Evolutionary conservation across 331 rosid species (phyloP), one percentile per base, ranked within the genome.

Genomic region (Erythrophleum ivorense): DNA sequence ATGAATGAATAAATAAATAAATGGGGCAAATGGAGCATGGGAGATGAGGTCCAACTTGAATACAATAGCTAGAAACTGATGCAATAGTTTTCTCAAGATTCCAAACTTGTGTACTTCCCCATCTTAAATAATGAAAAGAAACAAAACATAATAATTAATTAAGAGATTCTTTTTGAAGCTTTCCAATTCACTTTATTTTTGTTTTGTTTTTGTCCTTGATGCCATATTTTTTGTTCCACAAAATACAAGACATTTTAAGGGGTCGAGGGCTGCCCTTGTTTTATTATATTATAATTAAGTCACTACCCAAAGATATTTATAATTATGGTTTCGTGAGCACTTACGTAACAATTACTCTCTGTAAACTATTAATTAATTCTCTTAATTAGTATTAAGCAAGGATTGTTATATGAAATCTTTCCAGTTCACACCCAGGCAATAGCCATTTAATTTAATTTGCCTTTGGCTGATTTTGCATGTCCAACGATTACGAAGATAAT

Each of bases 251-350:
- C 84, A 75, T 69, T 77, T 84, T 9, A 79, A 14, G 71, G 70
- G 65, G 89, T 67, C 84, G 79, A 70, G 80, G 41, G 81, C 81
- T 84, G 94, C 85, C 91, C 84, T 75, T 75, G 84, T 80, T 67
- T 40, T 21, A 58, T 58, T 46, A 10, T 6, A 46, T 60, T 13
- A 76, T 81, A 83, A 71, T 83, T 34, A 60, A 54, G 9, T 54
- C 29, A 60, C 40, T 11, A 71, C 60, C 75, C 3, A 73, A 54
- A 29, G 19, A 49, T 80, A 79, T 24, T 76, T 21, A 70, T 53
- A 65, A 58, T 34, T 78, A 52, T 57, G 76, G 82, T 87, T 69
- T 70, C 73, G 84, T 88, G 75, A 78, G 81, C 80, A 74, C 50
- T 41, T 73, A 24, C 63, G 82, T 76, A 64, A 73, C 88, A 13